Evolutionary conservation across 805 yeast species (phyloP), one percentile per base, ranked within the genome.

Genomic region (Nakazawaea populi): DNA sequence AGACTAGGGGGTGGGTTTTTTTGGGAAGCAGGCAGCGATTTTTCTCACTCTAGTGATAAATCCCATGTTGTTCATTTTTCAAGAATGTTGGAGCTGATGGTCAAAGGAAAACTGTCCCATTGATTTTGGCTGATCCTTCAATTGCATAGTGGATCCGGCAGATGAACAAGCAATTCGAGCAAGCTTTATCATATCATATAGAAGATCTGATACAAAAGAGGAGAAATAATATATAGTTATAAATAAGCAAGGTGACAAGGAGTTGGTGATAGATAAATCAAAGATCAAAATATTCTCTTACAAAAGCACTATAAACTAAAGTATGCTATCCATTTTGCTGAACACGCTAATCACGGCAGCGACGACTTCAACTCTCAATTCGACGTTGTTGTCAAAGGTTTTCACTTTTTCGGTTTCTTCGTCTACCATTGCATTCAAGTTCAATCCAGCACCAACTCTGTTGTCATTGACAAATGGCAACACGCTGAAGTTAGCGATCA

Each of bases 281-380:
- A 55, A 56, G 9, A 59, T 55, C 2, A 6, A 28, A 6, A 11
- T 32, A 32, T 32, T 32, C 35, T 32, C 35, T 32, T 32, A 24
- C 56, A 4, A 9, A 10, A 58, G 55, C 30, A 35, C 24, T 18
- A 12, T 57, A 18, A 52, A 6, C 57, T 58, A 45, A 49, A 49
- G 43, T n/a, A 46, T 42, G 43, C 52, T 46, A 69, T 94, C 99
- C 87, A 94, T 86, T 68, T 90, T 85, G 12, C 96, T 80, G 66
- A 91, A 92, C 6, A 92, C 96, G 60, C 85, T 81, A 53, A 91
- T 73, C 38, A 94, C 96, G 45, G 96, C 98, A 29, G 98, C 97
- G 51, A 94, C 76, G 47, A 91, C 85, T 70, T 94, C 99, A 56
- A 92, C 66, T 60, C 81, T 87, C 58, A 89, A 74, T 4, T 51